Percentiles rank a stretch among this genome's conserved stretches.
phyloP scores from a whole-genome alignment of 495 filamentous ascomycete species.

The Niebla homalea region DNA sequence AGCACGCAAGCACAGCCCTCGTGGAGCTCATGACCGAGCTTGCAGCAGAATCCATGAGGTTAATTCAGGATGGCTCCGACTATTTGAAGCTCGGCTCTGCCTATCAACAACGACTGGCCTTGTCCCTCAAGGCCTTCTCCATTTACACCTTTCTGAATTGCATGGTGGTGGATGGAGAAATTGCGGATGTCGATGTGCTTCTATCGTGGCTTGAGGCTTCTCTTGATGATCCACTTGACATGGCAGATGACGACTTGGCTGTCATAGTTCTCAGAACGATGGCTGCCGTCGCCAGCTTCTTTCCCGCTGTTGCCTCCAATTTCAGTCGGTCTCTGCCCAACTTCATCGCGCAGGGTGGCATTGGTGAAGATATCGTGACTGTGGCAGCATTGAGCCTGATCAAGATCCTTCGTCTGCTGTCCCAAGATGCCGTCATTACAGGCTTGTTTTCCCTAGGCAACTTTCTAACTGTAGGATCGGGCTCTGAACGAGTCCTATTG shows the following conservation, averaged over 20 bases:
- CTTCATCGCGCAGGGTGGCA: slow-evolving; percentile 65
- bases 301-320: slow-evolving; percentile 54
- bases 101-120: slow-evolving; percentile 78
- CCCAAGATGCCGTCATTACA: slow-evolving; percentile 86
- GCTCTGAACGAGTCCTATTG: slow-evolving; percentile 21
- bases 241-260: slow-evolving; percentile 62
- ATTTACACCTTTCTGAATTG: slow-evolving; percentile 80
- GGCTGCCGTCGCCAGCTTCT: slow-evolving; percentile 63
- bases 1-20: slow-evolving; percentile 19
- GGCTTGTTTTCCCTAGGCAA: slow-evolving; percentile 92
- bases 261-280: slow-evolving; percentile 65
- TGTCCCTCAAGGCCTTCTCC: slow-evolving; percentile 68
- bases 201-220: slow-evolving; percentile 76
- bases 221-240: slow-evolving; percentile 63
- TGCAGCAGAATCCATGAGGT: slow-evolving; percentile 65
- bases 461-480: slow-evolving; percentile 57
- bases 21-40: slow-evolving; percentile 62
- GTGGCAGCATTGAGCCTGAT: slow-evolving; percentile 74
- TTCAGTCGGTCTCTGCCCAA: slow-evolving; percentile 71
- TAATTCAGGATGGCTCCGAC: slow-evolving; percentile 80
- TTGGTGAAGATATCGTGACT: slow-evolving; percentile 46
- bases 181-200: slow-evolving; percentile 66
- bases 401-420: slow-evolving; percentile 61
- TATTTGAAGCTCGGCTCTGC: slow-evolving; percentile 73
- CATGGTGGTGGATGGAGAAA: slow-evolving; percentile 61